Conservation (phyloP, 768 basidiomycete genomes). For the Neoboletus brunneissimus region DNA sequence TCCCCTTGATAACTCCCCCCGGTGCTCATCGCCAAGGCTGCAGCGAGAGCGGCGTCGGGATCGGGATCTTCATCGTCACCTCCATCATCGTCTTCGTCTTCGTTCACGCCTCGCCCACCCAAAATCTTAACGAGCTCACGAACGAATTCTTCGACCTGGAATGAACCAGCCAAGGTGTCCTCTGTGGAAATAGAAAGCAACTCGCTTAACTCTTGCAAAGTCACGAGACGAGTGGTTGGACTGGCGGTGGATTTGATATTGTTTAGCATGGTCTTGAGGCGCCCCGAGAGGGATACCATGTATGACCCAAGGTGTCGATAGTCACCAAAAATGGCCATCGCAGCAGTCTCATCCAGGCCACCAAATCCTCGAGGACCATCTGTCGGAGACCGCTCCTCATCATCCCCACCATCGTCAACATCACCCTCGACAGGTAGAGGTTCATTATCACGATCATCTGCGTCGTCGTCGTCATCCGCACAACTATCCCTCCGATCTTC, state of each 20-base stretch:
- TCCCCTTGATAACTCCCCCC: constrained; percentile 71
- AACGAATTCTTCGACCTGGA: constrained; percentile 89
- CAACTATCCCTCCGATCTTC: constrained; percentile 47
- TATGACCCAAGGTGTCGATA: constrained; percentile 89
- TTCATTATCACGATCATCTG: constrained; percentile 49
- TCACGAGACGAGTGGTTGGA: constrained; percentile 81
- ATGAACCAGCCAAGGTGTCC: constrained; percentile 94
- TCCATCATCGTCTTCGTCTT: constrained; percentile 69
- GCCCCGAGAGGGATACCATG: constrained; percentile 83
- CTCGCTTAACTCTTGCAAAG: constrained; percentile 93
- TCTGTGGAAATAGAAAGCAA: constrained; percentile 94
- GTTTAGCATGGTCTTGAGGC: constrained; percentile 86
- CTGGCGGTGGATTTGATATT: constrained; percentile 85
- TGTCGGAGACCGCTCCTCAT: constrained; percentile 35
- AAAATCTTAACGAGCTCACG: constrained; percentile 90
- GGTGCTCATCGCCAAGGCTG: constrained; percentile 80
- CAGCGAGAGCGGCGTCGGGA: constrained; percentile 86
- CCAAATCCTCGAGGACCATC: constrained; percentile 42
- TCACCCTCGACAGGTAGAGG: constrained; percentile 47
- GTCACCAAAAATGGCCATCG: constrained; percentile 81
- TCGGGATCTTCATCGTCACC: constrained; percentile 66
- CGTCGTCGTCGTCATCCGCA: constrained; percentile 40
- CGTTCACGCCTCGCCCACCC: constrained; percentile 70
- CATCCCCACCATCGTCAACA: constrained; percentile 42
- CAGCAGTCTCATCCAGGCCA: constrained; percentile 64